Evolutionary conservation across 2,329 filamentous ascomycete species (phyloP).

Genomic region (Cladophialophora yegresii): DNA sequence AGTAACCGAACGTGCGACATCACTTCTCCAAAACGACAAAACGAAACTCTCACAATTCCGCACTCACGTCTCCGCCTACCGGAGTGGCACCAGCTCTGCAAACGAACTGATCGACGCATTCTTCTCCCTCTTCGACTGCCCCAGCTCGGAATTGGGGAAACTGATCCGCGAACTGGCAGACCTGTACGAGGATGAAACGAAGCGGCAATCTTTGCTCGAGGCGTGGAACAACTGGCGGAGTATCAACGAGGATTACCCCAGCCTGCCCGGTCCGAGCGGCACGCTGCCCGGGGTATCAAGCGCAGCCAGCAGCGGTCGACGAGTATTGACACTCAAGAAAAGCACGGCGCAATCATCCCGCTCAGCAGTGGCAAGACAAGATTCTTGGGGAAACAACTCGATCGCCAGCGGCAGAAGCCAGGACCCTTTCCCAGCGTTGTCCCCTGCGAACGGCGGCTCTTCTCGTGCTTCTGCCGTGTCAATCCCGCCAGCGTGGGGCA

Average conservation of each 20-base stretch:
- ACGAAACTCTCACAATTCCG: conserved; percentile 78
- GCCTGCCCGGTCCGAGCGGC: conserved; percentile 73
- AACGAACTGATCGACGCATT: conserved; percentile 81
- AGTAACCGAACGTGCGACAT: conserved; percentile 81
- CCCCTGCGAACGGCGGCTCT: conserved; percentile 38
- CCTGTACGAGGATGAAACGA: conserved; percentile 79
- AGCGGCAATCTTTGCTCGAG: conserved; percentile 71
- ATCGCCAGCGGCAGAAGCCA: conserved; percentile 43
- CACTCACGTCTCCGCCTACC: conserved; percentile 74
- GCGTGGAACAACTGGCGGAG: conserved; percentile 96
- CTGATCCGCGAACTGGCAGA: conserved; percentile 89
- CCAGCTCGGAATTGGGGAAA: conserved; percentile 78
- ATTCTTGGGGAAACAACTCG: conserved; percentile 58
- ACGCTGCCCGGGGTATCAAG: conserved; percentile 59
- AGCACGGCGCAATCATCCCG: conserved; percentile 69
- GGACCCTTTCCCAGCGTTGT: conserved; percentile 52
- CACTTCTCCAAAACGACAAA: conserved; percentile 74
- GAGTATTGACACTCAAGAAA: conserved; percentile 68
- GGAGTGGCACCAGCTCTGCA: conserved; percentile 67
- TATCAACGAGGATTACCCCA: conserved; percentile 94
- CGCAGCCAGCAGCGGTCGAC: conserved; percentile 56
- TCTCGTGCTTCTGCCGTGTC: conserved; percentile 31
- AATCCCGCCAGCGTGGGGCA: conserved; percentile 22
- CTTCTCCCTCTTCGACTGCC: conserved; percentile 81
- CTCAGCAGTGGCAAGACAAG: conserved; percentile 58